These are phyloP conservation scores for Tubosaeta brunneosetosa DNA, from an alignment of 768 basidiomycete genomes.

Conservation along the genomic window DNA sequence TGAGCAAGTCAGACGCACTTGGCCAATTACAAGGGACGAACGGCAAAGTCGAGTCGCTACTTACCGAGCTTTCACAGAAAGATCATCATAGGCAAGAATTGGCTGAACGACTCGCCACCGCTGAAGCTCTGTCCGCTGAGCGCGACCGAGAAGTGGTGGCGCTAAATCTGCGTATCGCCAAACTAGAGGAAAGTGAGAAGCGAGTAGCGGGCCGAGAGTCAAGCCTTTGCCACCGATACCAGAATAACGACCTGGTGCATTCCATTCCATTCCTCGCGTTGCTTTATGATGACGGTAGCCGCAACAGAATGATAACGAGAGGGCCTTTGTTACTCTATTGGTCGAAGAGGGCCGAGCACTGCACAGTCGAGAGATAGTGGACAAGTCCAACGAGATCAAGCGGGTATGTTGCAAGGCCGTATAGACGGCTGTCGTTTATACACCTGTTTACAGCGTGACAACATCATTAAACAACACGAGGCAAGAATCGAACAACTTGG, in stretches of 20 bases:
- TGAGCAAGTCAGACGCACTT: slow-evolving; percentile 16
- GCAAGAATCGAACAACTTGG: slow-evolving; percentile 44
- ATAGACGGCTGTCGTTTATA: slow-evolving; percentile 3
- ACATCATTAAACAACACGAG: slow-evolving; percentile 40
- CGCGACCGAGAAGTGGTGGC: slow-evolving; percentile 26
- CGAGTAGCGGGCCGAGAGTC: slow-evolving; percentile 24
- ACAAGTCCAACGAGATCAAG: slow-evolving; percentile 53
- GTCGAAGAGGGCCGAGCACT: slow-evolving; percentile 41
- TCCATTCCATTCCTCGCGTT: slow-evolving; percentile 12
- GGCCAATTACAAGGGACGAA: slow-evolving; percentile 17
- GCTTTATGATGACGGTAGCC: slow-evolving; percentile 12
- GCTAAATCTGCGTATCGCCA: slow-evolving; percentile 18
- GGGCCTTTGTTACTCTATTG: slow-evolving; percentile 43
- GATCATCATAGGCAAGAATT: slow-evolving; percentile 19
- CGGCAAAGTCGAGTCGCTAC: slow-evolving; percentile 17
- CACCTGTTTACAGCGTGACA: slow-evolving; percentile 41
- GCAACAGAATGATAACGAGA: slow-evolving; percentile 46
- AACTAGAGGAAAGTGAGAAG: slow-evolving; percentile 28
- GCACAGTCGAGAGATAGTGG: slow-evolving; percentile 50
- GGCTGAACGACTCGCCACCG: slow-evolving; percentile 17
- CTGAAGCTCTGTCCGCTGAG: slow-evolving; percentile 21
- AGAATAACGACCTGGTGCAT: slow-evolving; percentile 44
- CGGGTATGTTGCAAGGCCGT: slow-evolving; percentile 31
- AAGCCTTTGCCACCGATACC: slow-evolving; percentile 37
- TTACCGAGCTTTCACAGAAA: slow-evolving; percentile 18